Conservation (phyloP, 495 filamentous ascomycete species). For the Trichoderma erinaceum region DNA sequence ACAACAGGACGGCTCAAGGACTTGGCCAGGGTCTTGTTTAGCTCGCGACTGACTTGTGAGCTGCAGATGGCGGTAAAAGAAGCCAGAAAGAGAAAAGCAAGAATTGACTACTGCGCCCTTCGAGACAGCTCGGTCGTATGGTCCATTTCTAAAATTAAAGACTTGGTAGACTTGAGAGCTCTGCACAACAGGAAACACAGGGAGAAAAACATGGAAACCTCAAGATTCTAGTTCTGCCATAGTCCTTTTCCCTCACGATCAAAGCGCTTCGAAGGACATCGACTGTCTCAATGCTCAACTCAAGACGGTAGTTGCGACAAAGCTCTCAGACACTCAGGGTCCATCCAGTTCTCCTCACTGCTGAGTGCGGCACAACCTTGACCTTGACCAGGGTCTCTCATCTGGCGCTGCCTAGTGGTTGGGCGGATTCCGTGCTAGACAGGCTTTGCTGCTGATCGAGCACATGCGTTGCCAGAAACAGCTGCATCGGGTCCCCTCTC, state of each 20-base stretch:
- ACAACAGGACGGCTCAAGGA: neutral
- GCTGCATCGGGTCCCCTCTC: neutral
- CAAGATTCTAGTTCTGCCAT: too few relatives aligned
- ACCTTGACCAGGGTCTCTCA: neutral
- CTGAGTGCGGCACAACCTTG: neutral
- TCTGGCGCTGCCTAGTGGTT: neutral
- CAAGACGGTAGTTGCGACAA: too few relatives aligned
- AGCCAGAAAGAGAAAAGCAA: neutral
- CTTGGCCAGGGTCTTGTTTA: neutral
- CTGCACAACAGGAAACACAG: too few relatives aligned
- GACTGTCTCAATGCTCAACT: too few relatives aligned
- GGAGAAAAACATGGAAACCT: too few relatives aligned
- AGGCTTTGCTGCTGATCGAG: neutral
- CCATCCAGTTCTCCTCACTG: too few relatives aligned
- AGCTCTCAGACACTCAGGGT: too few relatives aligned
- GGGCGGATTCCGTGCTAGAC: neutral
- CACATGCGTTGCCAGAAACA: neutral
- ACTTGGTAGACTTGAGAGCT: too few relatives aligned
- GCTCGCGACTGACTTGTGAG: constrained; percentile 2
- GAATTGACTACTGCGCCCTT: neutral
- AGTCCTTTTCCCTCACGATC: too few relatives aligned
- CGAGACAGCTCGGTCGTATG: neutral
- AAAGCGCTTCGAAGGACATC: too few relatives aligned
- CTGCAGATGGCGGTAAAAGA: constrained; percentile 9
- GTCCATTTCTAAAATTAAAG: too few relatives aligned